Percentiles rank a stretch among this genome's conserved stretches.
phyloP scores from a whole-genome alignment of 768 basidiomycete species.

The Podaxis sp. region DNA sequence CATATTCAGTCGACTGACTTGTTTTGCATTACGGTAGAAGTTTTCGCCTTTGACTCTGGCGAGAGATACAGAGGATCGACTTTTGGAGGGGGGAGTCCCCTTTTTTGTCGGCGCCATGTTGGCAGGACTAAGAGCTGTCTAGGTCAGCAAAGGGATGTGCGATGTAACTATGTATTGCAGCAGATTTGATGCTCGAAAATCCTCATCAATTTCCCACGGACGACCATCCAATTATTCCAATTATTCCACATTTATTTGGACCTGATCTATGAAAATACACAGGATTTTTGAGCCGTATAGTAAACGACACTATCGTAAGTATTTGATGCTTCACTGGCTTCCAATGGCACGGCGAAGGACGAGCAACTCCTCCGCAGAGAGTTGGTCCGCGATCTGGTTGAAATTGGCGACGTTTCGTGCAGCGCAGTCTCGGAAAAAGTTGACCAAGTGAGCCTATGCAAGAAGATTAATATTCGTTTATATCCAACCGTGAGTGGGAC shows the following conservation, averaged over 20 bases:
- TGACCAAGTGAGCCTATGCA: slow-evolving; percentile 61
- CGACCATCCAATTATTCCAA: neutral
- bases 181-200: slow-evolving; percentile 7
- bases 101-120: slow-evolving; percentile 45
- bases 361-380: slow-evolving; percentile 69
- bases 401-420: slow-evolving; percentile 64
- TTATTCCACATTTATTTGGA: neutral
- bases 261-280: slow-evolving; percentile 12
- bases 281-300: neutral
- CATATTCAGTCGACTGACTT: slow-evolving; percentile 84
- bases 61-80: slow-evolving; percentile 51
- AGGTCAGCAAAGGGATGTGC: neutral
- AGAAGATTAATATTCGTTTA: neutral
- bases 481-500: neutral
- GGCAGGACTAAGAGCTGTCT: neutral
- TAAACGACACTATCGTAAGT: neutral
- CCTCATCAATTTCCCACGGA: slow-evolving; percentile 9
- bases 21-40: slow-evolving; percentile 97
- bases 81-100: slow-evolving; percentile 35
- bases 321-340: neutral
- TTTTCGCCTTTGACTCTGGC: slow-evolving; percentile 90
- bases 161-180: neutral
- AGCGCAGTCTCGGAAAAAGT: slow-evolving; percentile 72
- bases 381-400: slow-evolving; percentile 57
- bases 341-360: slow-evolving; percentile 47